phyloP scores from a whole-genome alignment of 176 grass and related monocot genomes.

The Zoysia pacifica region DNA sequence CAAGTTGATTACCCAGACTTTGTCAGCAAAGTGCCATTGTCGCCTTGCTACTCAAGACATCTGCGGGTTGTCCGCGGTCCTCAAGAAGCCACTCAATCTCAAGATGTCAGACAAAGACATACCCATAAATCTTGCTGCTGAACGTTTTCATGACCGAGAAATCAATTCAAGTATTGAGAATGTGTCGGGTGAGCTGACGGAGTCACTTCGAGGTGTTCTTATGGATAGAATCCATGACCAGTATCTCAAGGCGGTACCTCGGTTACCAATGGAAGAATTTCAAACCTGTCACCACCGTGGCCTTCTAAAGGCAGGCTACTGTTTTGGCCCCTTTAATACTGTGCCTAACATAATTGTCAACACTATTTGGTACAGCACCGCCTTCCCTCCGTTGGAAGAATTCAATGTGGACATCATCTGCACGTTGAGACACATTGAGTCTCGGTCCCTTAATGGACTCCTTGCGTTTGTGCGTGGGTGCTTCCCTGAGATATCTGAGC shows the following conservation, averaged over 20 bases:
- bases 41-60: neutral
- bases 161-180: neutral
- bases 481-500: neutral
- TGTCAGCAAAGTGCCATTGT: neutral
- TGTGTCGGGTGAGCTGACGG: neutral
- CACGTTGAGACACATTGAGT: neutral
- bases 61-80: neutral
- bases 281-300: neutral
- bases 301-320: neutral
- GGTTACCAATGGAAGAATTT: neutral
- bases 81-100: neutral
- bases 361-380: neutral
- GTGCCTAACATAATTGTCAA: neutral
- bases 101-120: neutral
- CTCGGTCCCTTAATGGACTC: neutral
- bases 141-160: neutral
- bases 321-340: neutral
- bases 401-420: constrained; percentile 4
- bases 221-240: neutral
- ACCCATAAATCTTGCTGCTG: neutral
- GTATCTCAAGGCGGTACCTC: neutral
- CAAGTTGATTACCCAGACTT: neutral
- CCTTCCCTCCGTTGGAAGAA: neutral
- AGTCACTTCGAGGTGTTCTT: neutral
- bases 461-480: neutral